Conservation (phyloP, 306 rosid genomes). For the Dryas drummondii region DNA sequence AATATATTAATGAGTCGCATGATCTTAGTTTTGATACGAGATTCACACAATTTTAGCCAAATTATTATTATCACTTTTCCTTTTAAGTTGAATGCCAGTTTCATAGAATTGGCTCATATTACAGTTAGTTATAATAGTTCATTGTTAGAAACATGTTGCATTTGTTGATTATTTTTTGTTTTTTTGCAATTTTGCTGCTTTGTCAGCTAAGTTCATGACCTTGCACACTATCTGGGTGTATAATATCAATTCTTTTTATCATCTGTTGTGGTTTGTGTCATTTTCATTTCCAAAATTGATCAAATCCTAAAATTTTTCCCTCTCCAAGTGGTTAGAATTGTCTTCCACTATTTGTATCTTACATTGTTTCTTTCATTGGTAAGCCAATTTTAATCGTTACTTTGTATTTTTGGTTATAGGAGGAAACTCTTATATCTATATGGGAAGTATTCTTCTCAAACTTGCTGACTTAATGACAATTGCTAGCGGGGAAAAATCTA, state of each 20-base stretch:
- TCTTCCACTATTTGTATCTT: background rate
- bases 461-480: conserved; percentile 66
- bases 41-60: background rate
- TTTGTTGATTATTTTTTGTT: background rate
- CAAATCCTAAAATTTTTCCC: background rate
- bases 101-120: background rate
- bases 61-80: background rate
- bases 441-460: conserved; percentile 68
- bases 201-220: background rate
- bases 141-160: background rate
- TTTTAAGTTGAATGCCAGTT: background rate
- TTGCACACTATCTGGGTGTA: background rate
- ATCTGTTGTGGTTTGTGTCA: background rate
- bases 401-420: conserved; percentile 51
- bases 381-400: conserved; percentile 19
- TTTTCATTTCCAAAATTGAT: background rate
- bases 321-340: background rate
- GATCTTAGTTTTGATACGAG: background rate
- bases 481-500: conserved; percentile 33
- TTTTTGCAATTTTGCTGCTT: background rate
- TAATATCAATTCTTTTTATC: background rate
- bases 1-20: conserved; percentile 5
- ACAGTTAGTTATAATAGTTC: background rate
- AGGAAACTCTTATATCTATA: conserved; percentile 47
- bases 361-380: background rate